Evolutionary conservation across 1,284 basidiomycete genomes (phyloP).

Genomic region (Inonotus obliquus): DNA sequence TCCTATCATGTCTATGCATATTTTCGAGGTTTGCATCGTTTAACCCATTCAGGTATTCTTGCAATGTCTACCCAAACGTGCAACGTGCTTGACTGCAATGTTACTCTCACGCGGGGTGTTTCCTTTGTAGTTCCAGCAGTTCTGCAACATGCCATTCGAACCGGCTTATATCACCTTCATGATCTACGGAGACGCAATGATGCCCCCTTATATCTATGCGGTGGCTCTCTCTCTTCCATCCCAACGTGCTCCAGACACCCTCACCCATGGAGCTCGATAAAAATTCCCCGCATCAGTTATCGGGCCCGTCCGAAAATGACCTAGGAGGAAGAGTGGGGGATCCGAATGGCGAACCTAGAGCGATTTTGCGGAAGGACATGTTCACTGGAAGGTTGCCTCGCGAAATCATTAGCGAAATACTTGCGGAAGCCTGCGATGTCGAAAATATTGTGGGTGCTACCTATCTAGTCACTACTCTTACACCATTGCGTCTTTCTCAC

Average conservation of each 20-base stretch:
- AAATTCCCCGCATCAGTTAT: not conserved
- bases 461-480: not conserved
- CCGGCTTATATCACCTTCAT: not conserved
- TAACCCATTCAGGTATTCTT: not conserved
- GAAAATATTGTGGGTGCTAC: not conserved
- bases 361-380: not conserved
- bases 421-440: slow-evolving; percentile 7
- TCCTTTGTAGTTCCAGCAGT: not conserved
- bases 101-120: not conserved
- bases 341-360: not conserved
- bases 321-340: not conserved
- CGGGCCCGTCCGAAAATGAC: not conserved
- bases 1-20: not conserved
- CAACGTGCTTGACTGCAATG: not conserved
- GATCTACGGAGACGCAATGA: not conserved
- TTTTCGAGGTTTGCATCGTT: not conserved
- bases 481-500: slow-evolving; percentile 9
- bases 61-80: not conserved
- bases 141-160: not conserved
- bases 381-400: slow-evolving; percentile 1
- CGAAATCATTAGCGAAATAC: slow-evolving; percentile 13
- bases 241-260: not conserved
- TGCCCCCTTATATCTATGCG: slow-evolving; percentile 1
- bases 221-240: not conserved
- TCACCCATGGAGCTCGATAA: slow-evolving; percentile 9